Evolutionary conservation across 2,329 filamentous ascomycete species (phyloP).

Genomic region (Elsinoe arachidis): DNA sequence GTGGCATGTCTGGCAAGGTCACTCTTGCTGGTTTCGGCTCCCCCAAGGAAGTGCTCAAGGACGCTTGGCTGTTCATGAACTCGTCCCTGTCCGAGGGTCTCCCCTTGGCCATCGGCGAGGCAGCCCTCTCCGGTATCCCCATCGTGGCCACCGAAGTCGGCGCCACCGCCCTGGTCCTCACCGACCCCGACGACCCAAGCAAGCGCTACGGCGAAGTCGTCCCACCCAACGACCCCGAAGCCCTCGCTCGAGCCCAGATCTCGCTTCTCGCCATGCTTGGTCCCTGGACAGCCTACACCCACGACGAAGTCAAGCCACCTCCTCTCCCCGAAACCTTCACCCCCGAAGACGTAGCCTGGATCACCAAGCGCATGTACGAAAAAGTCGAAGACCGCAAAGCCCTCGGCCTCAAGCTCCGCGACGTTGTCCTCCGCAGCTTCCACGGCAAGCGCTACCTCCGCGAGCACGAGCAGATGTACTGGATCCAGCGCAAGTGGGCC

Average conservation of each 20-base stretch:
- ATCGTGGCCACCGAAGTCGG: constrained; percentile 50
- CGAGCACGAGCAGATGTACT: constrained; percentile 25
- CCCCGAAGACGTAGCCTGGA: constrained; percentile 42
- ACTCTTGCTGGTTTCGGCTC: constrained; percentile 49
- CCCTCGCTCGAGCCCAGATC: constrained; percentile 53
- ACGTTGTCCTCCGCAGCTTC: constrained; percentile 52
- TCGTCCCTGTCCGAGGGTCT: constrained; percentile 49
- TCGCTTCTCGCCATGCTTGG: constrained; percentile 53
- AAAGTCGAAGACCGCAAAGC: constrained; percentile 47
- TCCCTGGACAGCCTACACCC: constrained; percentile 51
- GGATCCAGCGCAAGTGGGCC: constrained; percentile 18
- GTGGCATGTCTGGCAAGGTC: constrained; percentile 42
- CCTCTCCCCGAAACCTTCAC: constrained; percentile 43
- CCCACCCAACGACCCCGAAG: constrained; percentile 53
- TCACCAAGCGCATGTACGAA: constrained; percentile 51
- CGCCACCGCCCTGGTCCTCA: constrained; percentile 46
- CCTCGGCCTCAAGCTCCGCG: constrained; percentile 50
- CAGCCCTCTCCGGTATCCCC: constrained; percentile 48
- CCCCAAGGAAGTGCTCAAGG: constrained; percentile 38
- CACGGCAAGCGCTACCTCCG: constrained; percentile 51
- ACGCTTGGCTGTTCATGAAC: constrained; percentile 42
- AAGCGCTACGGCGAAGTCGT: constrained; percentile 53
- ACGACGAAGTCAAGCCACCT: constrained; percentile 37
- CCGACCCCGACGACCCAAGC: constrained; percentile 38
- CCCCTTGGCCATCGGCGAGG: constrained; percentile 50